Evolutionary conservation across 768 basidiomycete genomes (phyloP), one percentile per base, ranked within the genome.

Genomic region (Tulasnella sp.): DNA sequence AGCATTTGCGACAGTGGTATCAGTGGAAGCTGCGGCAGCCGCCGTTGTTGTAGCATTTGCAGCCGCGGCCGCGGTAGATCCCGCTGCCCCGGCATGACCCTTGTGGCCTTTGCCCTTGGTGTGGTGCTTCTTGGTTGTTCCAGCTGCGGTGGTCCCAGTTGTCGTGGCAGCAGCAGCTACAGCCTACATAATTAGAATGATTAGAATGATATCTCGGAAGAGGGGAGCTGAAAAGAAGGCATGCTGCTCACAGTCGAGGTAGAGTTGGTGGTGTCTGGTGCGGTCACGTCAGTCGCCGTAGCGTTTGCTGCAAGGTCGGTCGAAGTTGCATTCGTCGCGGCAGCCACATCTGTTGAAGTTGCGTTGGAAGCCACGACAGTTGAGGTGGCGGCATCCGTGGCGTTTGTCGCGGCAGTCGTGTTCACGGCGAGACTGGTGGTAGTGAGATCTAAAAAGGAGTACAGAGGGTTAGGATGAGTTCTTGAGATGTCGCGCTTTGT

Each of bases 311-410:
- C 30, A 13, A 48, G 38, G 27, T 49, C n/a, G 34, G 26, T 41
- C n/a, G 21, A n/a, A 9, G 38, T 41, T 21, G 43, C 41, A 23
- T 34, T 26, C 3, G 49, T 52, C 15, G 48, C 41, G 26, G 15
- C 32, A 56, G 13, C 42, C n/a, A 47, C 48, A 23, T 48, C 62
- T 38, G 62, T 26, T 24, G 56, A 53, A 15, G 59, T 64, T 7
- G 30, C 41, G 11, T 63, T 64, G 34, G 64, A 81, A 55, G 79
- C 79, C 41, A 70, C 67, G 65, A 84, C 82, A 69, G 84, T 81
- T 26, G 70, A 80, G 2, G 72, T 74, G 11, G 81, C 79, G 0
- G 80, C 81, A 64, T 81, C 80, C 7, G 68, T 65, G 3, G 81
- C 80, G n/a, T n/a, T n/a, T n/a, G n/a, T n/a, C n/a, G n/a, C n/a